Evolutionary conservation across 495 filamentous ascomycete genomes (phyloP).

Genomic region (Penicillium lividum): DNA sequence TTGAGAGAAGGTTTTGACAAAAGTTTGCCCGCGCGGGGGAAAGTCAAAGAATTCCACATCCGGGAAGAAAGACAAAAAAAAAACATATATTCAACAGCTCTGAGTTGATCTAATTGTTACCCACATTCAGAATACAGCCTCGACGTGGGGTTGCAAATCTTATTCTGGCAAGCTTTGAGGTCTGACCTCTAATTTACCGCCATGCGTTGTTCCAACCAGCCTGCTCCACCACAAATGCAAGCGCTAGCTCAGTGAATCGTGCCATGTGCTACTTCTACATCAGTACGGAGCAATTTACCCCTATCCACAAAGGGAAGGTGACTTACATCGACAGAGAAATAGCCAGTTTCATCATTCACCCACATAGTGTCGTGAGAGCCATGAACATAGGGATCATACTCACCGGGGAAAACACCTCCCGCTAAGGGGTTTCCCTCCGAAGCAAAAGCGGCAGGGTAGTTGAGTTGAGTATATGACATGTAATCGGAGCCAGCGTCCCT

Average conservation of each 20-base stretch:
- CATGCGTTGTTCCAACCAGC: conserved; percentile 17
- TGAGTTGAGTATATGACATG: conserved; percentile 18
- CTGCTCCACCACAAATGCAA: conserved; percentile 18
- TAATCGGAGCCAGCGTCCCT: conserved; percentile 17
- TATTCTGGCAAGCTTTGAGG: not conserved
- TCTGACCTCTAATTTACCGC: conserved; percentile 7
- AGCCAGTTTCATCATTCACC: conserved; percentile 15
- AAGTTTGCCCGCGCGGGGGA: not conserved
- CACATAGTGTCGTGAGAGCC: conserved; percentile 12
- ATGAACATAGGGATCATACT: conserved; percentile 18
- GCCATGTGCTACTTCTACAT: conserved; percentile 13
- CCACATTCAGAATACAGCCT: not conserved
- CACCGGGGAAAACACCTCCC: conserved; percentile 8
- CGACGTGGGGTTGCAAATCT: not conserved
- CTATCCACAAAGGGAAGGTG: not conserved
- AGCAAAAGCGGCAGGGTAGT: conserved; percentile 17
- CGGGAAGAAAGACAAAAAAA: not conserved
- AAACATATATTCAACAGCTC: not conserved
- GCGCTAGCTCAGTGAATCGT: conserved; percentile 16
- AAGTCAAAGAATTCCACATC: not conserved
- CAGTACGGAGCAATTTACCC: not conserved
- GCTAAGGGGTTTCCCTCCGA: conserved; percentile 18
- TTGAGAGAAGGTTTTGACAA: not conserved
- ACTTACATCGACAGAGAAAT: conserved; percentile 19
- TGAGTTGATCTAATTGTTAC: too few species aligned